A percentile compares a stretch with the other conserved stretches of the same genome.
Conservation (phyloP, 2,329 filamentous ascomycete species). For the Chaetoscypha palmicola region DNA sequence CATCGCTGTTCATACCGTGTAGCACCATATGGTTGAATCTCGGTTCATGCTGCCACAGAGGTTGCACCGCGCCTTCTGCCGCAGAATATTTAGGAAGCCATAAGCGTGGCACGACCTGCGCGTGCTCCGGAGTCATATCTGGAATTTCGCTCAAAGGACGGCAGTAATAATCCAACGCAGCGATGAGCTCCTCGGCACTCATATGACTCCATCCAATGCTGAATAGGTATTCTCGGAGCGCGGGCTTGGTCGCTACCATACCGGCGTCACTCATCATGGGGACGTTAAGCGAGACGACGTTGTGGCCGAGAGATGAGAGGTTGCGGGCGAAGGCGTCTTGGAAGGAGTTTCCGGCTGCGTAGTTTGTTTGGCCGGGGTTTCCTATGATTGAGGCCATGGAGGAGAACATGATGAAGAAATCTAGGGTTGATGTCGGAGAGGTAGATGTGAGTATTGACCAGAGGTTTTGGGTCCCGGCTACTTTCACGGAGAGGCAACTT, state of each 20-base stretch:
- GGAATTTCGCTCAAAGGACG: neutral
- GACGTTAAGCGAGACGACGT: constrained; percentile 12
- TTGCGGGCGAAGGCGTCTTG: constrained; percentile 15
- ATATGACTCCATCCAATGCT: neutral
- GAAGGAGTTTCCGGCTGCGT: constrained; percentile 28
- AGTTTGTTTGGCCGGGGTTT: constrained; percentile 9
- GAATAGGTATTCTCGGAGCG: neutral
- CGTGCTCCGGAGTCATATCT: neutral
- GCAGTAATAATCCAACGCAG: constrained; percentile 20
- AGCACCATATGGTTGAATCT: neutral
- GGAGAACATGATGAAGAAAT: constrained; percentile 26
- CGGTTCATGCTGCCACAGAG: neutral
- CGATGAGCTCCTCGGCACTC: neutral
- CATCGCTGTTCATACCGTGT: neutral
- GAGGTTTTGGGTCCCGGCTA: constrained; percentile 16
- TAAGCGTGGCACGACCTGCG: neutral
- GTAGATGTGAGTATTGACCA: constrained; percentile 10
- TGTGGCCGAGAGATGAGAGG: constrained; percentile 8
- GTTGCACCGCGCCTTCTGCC: neutral
- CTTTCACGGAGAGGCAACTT: constrained; percentile 32
- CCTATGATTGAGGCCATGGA: constrained; percentile 27
- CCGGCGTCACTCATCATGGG: constrained; percentile 11
- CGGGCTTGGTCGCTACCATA: constrained; percentile 25
- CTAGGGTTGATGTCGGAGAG: neutral
- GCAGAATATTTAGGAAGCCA: neutral